Percentiles rank a stretch among this genome's conserved stretches.
Evolutionary conservation across 2,329 filamentous ascomycete species (phyloP).

Genomic region (Talaromyces sp.): DNA sequence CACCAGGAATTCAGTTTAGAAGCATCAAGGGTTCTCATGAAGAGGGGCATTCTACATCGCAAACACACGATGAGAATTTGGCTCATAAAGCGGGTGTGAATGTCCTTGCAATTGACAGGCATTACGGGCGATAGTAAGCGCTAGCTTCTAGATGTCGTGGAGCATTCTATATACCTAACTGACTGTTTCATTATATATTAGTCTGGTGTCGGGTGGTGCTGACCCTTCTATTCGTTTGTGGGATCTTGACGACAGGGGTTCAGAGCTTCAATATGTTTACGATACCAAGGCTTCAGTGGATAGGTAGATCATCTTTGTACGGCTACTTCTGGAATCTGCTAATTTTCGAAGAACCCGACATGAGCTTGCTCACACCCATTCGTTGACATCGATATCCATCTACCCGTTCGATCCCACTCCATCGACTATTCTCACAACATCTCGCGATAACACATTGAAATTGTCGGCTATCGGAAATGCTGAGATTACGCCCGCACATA

Average conservation of each 20-base stretch:
- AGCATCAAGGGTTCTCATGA: constrained; percentile 17
- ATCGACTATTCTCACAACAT: constrained; percentile 47
- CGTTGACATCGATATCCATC: constrained; percentile 49
- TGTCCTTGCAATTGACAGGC: constrained; percentile 74
- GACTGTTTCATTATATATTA: constrained; percentile 31
- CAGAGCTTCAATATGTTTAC: constrained; percentile 51
- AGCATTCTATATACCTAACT: constrained; percentile 26
- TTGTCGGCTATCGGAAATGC: constrained; percentile 42
- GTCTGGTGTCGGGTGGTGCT: constrained; percentile 79
- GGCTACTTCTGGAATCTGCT: constrained; percentile 44
- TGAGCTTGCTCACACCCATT: constrained; percentile 43
- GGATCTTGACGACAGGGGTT: constrained; percentile 69
- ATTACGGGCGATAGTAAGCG: constrained; percentile 70
- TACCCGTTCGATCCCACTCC: constrained; percentile 51
- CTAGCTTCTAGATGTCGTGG: neutral
- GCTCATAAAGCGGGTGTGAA: constrained; percentile 80
- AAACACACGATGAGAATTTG: constrained; percentile 27
- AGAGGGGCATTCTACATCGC: constrained; percentile 9
- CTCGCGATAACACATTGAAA: constrained; percentile 48
- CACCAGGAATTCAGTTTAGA: constrained; percentile 68
- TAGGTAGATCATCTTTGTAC: constrained; percentile 25
- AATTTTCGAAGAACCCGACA: constrained; percentile 43
- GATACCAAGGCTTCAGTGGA: constrained; percentile 51
- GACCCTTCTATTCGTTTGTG: constrained; percentile 83
- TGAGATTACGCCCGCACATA: constrained; percentile 45